A percentile compares a stretch with the other conserved stretches of the same genome.
Conservation (phyloP, 345 rosid species). For the Heritiera littoralis region DNA sequence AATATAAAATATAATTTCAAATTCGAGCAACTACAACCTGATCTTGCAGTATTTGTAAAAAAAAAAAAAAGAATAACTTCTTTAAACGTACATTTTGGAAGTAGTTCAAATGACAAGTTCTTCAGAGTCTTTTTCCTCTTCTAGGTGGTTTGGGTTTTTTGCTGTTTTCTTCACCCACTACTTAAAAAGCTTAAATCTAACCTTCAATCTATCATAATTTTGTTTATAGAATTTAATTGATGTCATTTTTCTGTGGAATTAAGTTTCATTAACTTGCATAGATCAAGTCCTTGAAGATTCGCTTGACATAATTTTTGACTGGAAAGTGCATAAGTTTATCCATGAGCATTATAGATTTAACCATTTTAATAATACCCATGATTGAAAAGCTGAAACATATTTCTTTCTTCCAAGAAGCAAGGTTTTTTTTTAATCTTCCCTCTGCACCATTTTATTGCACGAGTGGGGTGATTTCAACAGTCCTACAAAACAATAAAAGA, state of each 20-base stretch:
- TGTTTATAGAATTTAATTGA: background rate
- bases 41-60: no score
- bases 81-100: no score
- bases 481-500: background rate
- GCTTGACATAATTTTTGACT: background rate
- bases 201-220: no score
- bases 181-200: no score
- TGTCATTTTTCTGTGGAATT: background rate
- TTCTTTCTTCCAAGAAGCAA: background rate
- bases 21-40: no score
- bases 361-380: background rate
- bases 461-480: constrained; percentile 9
- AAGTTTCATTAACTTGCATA: background rate
- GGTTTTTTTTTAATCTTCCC: background rate
- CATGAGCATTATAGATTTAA: background rate
- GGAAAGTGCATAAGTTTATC: background rate
- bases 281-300: background rate
- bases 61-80: no score
- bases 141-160: no score
- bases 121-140: no score
- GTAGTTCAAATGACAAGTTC: no score
- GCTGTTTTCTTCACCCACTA: background rate
- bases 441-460: background rate
- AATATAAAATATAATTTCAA: no score
- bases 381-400: background rate